Base-by-base conservation (phyloP, 176 grass and related monocot genomes). In the Carex myosuroides region DNA sequence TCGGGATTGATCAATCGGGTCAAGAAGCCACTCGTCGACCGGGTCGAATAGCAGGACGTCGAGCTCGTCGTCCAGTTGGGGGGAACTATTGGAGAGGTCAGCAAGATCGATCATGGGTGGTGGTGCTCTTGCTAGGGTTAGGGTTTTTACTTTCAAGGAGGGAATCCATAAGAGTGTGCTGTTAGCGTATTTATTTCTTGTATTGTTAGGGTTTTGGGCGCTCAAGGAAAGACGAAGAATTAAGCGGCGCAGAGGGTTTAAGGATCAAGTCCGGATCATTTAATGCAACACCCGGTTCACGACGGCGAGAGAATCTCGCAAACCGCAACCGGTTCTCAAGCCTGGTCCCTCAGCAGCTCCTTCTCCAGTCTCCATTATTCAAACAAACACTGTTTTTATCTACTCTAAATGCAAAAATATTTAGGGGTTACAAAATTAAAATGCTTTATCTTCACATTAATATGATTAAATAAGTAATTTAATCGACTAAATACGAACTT, bases 11-110 rank as follows among this genome's bases (percentile, higher is more conserved):
- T 81, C 79, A 3, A 62, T 42, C 1, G 79, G 79, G 79, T 93
- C 95, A 62, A 94, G 20, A 46, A 97, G 89, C 95, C 95, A 97
- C 95, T 88, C 90, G 80, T 90, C 75, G 60, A 94, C 52, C 4
- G 95, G 92, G 70, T 98, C 95, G 84, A 97, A 97, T 32, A 85
- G 84, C 58, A 85, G 61, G 70, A 57, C 42, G 35, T 85, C 71
- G 21, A 85, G 50, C 24, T 85, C 79, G 57, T 81, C 84, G 70
- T 78, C 84, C 53, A 79, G 55, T 4, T 52, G 71, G 14, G 84
- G n/a, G 46, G n/a, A 1, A 10, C 29, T 81, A 37, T 4, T 41
- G 21, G 82, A 63, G 33, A 39, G 48, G 5, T 68, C 46, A 73
- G 16, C 5, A 53, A 48, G 13, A 58, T 6, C n/a, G 22, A 73